Percentiles rank a stretch among this genome's conserved stretches.
Evolutionary conservation across 2,329 filamentous ascomycete genomes (phyloP).

Genomic region (Sporothrix variecibatus): DNA sequence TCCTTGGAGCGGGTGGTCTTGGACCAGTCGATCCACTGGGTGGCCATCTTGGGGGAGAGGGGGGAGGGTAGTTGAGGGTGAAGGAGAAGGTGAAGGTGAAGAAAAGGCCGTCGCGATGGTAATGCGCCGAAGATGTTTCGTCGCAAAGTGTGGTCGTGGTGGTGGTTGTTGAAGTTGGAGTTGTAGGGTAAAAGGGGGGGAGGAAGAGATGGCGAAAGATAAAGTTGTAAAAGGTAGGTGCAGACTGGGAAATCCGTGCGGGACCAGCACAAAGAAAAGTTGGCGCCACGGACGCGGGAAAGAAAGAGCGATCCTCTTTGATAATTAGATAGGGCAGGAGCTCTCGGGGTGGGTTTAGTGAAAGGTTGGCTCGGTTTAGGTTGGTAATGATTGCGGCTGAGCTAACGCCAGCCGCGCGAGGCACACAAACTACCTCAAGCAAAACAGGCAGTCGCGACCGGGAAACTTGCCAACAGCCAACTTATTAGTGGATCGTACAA

Average conservation of each 20-base stretch:
- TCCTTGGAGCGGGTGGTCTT: constrained; percentile 60
- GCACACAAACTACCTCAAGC: background rate
- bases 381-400: background rate
- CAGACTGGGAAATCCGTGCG: background rate
- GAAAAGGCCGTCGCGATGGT: background rate
- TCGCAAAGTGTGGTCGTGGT: background rate
- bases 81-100: background rate
- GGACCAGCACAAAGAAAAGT: background rate
- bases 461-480: background rate
- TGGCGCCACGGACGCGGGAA: no score
- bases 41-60: constrained; percentile 25
- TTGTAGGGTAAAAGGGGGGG: background rate
- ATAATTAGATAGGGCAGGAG: background rate
- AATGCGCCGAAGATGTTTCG: background rate
- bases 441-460: background rate
- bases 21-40: constrained; percentile 52
- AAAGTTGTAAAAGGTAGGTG: background rate
- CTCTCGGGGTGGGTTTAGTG: background rate
- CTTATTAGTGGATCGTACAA: background rate
- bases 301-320: no score
- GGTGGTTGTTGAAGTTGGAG: background rate
- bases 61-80: background rate
- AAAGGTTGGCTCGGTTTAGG: background rate
- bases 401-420: background rate
- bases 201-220: background rate